Evolutionary conservation across 768 basidiomycete genomes (phyloP).

Genomic region (Tricholoma sp.): DNA sequence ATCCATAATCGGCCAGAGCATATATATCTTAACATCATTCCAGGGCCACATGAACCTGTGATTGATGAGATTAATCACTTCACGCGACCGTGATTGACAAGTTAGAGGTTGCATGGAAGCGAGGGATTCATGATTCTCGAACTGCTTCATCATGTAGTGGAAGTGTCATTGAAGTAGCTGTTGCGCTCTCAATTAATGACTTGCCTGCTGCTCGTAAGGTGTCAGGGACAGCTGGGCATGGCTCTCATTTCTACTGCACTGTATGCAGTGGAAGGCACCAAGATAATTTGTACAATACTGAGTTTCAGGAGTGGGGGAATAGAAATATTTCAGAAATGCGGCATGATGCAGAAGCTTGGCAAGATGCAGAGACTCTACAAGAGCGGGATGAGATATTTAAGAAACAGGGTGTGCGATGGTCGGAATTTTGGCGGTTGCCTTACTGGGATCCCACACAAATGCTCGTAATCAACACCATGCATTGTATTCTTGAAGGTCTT

Average conservation of each 20-base stretch:
- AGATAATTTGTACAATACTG: constrained; percentile 8
- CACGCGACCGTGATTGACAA: constrained; percentile 24
- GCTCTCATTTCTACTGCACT: constrained; percentile 24
- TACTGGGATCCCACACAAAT: too few relatives aligned
- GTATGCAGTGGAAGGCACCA: constrained; percentile 19
- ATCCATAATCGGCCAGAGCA: constrained; percentile 27
- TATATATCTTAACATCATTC: constrained; percentile 27
- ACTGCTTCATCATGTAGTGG: neutral
- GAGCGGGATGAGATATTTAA: constrained; percentile 12
- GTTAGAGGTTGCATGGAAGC: constrained; percentile 8
- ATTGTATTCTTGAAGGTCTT: too few relatives aligned
- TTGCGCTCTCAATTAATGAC: neutral
- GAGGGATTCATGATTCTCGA: constrained; percentile 21
- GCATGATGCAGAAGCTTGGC: constrained; percentile 15
- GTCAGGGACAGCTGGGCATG: constrained; percentile 15
- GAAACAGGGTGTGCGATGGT: constrained; percentile 9
- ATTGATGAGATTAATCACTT: constrained; percentile 25
- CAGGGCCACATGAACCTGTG: constrained; percentile 22
- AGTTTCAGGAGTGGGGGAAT: constrained; percentile 11
- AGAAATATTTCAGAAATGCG: constrained; percentile 9
- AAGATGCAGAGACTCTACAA: constrained; percentile 9
- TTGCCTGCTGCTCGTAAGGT: constrained; percentile 20
- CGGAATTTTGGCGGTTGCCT: neutral
- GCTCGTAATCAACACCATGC: too few relatives aligned
- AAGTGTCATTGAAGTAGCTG: neutral